Base-by-base conservation (phyloP, 2,329 filamentous ascomycete genomes). In the Fusarium heterosporum region DNA sequence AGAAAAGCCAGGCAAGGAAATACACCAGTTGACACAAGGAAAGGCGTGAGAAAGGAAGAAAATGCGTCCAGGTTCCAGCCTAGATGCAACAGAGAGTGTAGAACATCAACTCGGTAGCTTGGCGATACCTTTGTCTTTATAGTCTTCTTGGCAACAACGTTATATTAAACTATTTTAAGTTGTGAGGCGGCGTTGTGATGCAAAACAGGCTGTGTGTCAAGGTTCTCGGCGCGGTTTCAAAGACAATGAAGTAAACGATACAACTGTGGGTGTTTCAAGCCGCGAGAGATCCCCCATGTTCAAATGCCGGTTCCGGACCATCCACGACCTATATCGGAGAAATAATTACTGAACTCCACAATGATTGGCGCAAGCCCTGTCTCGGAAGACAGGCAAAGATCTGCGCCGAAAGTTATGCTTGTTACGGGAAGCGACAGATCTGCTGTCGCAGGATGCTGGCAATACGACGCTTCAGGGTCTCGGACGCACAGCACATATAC, bases 131-230 rank as follows among this genome's bases (percentile, higher is more conserved):
- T 25, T 17, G 22, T 29, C 19, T 53, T 55, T 36, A 42, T 42
- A 41, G 4, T 3, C 4, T 32, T 30, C 30, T 47, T 54, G 57
- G 51, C 32, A 25, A 32, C n/a, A 36, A 36, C n/a, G 59, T 62
- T 63, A 63, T 63, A 63, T 46, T 58, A 63, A 49, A 63, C 51
- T 63, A 63, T 63, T 63, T 45, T 63, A 51, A 63, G 60, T 57
- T 39, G 43, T 45, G 53, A 63, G 43, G 43, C 52, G 28, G 28
- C 8, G 16, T 40, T 11, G 26, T 29, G 52, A 58, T 42, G 17
- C 40, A 46, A 63, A 51, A 64, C 60, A 29, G 30, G 46, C 40
- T 11, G 30, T 34, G 60, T 57, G 9, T 63, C 43, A 58, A 42
- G 26, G 17, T 32, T 25, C 42, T 19, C 22, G n/a, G 55, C 50